Base-by-base conservation (phyloP, 352 stramenopile species). In the Globisporangium camurandrum region DNA sequence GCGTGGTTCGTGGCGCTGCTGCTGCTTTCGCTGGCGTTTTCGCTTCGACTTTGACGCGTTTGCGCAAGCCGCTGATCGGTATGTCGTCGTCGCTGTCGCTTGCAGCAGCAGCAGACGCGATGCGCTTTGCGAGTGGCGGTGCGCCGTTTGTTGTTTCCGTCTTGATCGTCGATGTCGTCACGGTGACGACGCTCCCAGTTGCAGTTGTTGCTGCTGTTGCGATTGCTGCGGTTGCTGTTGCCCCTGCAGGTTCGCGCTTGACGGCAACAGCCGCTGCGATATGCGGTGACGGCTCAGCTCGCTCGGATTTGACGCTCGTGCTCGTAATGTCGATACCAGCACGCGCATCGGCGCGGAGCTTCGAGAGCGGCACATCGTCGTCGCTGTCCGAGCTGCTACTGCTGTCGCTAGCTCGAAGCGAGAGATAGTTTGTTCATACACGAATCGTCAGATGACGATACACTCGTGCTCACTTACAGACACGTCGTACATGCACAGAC, bases 51-150 rank as follows among this genome's bases (percentile, higher is more conserved):
- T 86, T 87, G 51, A 77, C 81, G 45, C 71, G 66, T 28, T 73
- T 62, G 11, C 62, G 71, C 34, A 89, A 47, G 14, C 67, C 69
- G 38, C 72, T 86, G 56, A 89, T 87, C 20, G 78, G 78, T 31
- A 86, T 51, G 42, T 89, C 73, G 55, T 89, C 77, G 38, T 89
- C 78, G 33, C 76, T 88, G 43, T 86, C 74, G 49, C 71, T 88
- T 33, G 60, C 66, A n/a, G n/a, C n/a, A n/a, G n/a, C n/a, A n/a
- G n/a, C n/a, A n/a, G n/a, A n/a, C 9, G 43, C 37, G 34, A 58
- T 57, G 17, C 61, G 59, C 51, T 75, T 80, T 49, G 70, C 50
- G 20, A 23, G 26, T 33, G n/a, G 7, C 30, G 24, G 3, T 26
- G 20, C 7, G 16, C 40, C 27, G 39, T 54, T 57, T 7, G 41